Percentiles rank a stretch among this genome's conserved stretches.
Evolutionary conservation across 1,139 yeast species (phyloP).

Genomic region (Debaryomyces coudertii): DNA sequence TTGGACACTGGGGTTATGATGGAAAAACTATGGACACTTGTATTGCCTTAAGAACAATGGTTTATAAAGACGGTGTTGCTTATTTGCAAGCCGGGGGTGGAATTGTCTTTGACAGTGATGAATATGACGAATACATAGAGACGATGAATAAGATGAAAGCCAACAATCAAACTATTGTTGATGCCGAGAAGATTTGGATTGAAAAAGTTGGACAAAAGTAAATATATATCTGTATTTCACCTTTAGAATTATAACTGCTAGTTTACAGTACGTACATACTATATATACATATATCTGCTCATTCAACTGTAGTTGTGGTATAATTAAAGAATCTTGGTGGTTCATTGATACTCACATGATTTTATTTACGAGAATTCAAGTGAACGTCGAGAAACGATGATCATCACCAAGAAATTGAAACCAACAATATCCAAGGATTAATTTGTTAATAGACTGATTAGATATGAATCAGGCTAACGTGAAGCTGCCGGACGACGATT

Average conservation of each 20-base stretch:
- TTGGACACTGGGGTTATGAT: constrained; percentile 98
- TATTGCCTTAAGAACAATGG: constrained; percentile 96
- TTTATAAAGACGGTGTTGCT: constrained; percentile 85
- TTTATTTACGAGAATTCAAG: constrained; percentile 7
- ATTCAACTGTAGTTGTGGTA: background rate
- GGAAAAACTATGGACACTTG: constrained; percentile 95
- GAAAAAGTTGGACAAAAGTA: constrained; percentile 40
- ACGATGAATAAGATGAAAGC: constrained; percentile 98
- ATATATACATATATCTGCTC: background rate
- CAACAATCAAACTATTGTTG: constrained; percentile 82
- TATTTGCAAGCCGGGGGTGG: constrained; percentile 99
- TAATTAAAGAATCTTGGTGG: background rate
- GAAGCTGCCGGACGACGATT: constrained; percentile 5
- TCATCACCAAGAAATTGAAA: constrained; percentile 13
- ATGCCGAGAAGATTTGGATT: constrained; percentile 84
- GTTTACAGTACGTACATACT: background rate
- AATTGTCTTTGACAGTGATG: constrained; percentile 92
- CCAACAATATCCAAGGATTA: background rate
- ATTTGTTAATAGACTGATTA: constrained; percentile 1
- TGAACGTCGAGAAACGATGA: constrained; percentile 18
- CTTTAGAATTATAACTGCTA: background rate
- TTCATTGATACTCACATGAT: constrained; percentile 11
- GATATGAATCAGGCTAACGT: constrained; percentile 5
- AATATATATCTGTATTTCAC: background rate
- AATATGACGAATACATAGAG: constrained; percentile 91